Base-by-base conservation (phyloP, 2,329 filamentous ascomycete species). In the Apiospora kogelbergensis region DNA sequence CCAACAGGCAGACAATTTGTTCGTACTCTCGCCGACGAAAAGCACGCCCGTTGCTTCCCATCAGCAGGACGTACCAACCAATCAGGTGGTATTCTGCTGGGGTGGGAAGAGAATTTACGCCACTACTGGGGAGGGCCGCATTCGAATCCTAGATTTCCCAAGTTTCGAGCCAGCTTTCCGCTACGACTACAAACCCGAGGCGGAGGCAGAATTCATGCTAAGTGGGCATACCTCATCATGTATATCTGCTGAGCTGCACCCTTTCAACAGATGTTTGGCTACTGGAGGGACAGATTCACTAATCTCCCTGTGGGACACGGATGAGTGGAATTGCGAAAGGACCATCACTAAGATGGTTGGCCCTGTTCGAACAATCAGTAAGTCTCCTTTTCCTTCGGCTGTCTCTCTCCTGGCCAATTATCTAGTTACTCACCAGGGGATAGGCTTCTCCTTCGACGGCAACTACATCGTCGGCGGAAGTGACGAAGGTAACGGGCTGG, bases 371-470 rank as follows among this genome's bases (percentile, higher is more conserved):
- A 92, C 88, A 76, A 84, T 95, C 68, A 89, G 87, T 89, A 79
- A 70, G 86, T 81, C 64, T 26, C 53, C 3, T 13, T 37, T 30
- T 33, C 26, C 6, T 26, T 10, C 22, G n/a, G 45, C 20, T 7
- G 15, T 37, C 2, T 17, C 30, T 60, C 30, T 69, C 73, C 79
- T 70, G 80, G 71, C 46, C 69, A 66, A 67, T 48, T 63, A 7
- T 42, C 15, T 60, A 53, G 46, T 45, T 37, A 37, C 26, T 60
- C 17, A 60, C 30, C 30, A 37, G 17, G 20, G 9, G 11, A n/a
- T 67, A 89, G 90, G 91, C 76, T 95, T 95, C 77, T 92, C 89
- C 20, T 95, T 92, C 79, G 92, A 95, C 74, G 92, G 93, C 1
- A 90, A 88, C 75, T 95, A 90, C 76, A 81, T 95, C 30, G 89